Conservation (phyloP, 2,329 filamentous ascomycete genomes). For the Aspergillus calidoustus region DNA sequence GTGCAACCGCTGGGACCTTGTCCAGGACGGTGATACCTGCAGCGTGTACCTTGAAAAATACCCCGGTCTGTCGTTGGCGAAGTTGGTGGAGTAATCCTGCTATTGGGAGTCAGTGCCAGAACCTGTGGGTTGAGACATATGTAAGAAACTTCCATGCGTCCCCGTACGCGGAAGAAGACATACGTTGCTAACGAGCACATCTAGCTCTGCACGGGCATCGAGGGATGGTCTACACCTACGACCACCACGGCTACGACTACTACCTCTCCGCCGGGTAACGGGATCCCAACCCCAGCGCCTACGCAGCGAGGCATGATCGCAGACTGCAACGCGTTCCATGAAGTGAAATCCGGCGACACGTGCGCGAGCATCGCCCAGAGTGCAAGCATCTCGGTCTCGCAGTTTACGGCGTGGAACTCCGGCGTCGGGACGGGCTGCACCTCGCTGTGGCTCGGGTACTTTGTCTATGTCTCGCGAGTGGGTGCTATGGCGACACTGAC, state of each 20-base stretch:
- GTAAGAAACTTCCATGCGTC: no score
- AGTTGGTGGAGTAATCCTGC: conserved; percentile 7
- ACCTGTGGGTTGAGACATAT: conserved; percentile 12
- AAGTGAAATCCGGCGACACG: not conserved
- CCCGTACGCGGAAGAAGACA: no score
- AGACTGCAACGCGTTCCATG: not conserved
- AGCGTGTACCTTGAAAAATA: not conserved
- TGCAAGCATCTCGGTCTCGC: not conserved
- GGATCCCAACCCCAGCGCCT: not conserved
- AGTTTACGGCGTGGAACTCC: not conserved
- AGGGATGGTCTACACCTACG: not conserved
- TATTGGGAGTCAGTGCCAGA: conserved; percentile 6
- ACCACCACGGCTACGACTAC: not conserved
- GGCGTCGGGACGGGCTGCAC: not conserved
- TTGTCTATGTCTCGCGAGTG: not conserved
- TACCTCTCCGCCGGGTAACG: not conserved
- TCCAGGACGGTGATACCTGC: conserved; percentile 5
- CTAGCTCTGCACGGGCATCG: conserved; percentile 8
- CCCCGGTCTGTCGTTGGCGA: not conserved
- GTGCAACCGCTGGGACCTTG: conserved; percentile 15
- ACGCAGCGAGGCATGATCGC: not conserved
- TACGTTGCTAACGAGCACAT: not conserved
- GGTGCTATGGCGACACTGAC: not conserved
- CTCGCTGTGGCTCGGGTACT: not conserved
- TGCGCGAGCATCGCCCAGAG: not conserved